Evolutionary conservation across 2,329 filamentous ascomycete genomes (phyloP).

Genomic region (Trichoderma simmonsii): DNA sequence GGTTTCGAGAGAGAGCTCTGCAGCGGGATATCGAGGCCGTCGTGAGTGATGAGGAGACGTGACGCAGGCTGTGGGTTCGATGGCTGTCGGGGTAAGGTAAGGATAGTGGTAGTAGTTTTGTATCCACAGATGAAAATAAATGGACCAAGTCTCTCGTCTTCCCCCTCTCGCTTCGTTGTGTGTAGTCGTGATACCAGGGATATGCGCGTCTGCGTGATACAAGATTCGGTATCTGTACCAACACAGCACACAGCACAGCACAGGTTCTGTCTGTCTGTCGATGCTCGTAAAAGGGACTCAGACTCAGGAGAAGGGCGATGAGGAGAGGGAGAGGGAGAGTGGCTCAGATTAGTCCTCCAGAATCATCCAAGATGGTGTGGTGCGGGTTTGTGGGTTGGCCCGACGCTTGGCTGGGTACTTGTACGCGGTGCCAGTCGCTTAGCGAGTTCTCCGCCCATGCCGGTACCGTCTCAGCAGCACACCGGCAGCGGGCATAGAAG

Average conservation of each 20-base stretch:
- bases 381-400: slow-evolving; percentile 16
- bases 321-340: slow-evolving; percentile 7
- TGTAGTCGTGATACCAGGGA: neutral
- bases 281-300: neutral
- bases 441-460: neutral
- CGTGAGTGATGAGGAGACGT: neutral
- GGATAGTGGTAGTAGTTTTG: neutral
- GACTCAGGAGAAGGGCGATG: slow-evolving; percentile 7
- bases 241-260: neutral
- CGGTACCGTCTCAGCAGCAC: neutral
- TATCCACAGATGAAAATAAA: neutral
- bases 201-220: neutral
- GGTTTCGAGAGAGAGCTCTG: neutral
- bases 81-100: neutral
- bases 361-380: slow-evolving; percentile 4
- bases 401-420: slow-evolving; percentile 9
- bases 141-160: neutral
- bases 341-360: slow-evolving; percentile 3
- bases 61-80: slow-evolving; percentile 8
- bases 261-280: neutral
- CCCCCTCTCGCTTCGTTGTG: neutral
- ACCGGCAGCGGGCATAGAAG: neutral
- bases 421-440: neutral
- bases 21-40: neutral
- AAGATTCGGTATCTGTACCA: neutral